Percentiles rank a stretch among this genome's conserved stretches.
Evolutionary conservation across 768 basidiomycete genomes (phyloP).

Genomic region (Psilocybe sp.): DNA sequence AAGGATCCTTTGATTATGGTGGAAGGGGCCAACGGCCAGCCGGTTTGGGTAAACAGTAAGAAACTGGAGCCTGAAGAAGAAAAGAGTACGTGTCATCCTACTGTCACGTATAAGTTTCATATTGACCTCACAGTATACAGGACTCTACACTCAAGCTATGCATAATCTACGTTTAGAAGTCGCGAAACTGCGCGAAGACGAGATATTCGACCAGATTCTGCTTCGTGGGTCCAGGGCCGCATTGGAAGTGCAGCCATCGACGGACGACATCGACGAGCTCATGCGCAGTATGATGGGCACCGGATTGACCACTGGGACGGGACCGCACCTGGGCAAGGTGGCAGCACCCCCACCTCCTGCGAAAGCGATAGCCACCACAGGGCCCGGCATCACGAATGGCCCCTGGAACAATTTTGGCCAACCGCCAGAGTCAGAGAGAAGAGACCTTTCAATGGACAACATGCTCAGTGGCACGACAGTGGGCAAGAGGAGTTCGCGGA

Average conservation of each 20-base stretch:
- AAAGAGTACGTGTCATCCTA: constrained; percentile 27
- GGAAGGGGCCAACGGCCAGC: constrained; percentile 11
- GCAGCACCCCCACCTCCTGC: not conserved
- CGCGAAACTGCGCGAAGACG: constrained; percentile 42
- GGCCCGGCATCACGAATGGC: constrained; percentile 25
- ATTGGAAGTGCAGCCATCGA: constrained; percentile 38
- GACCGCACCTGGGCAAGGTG: constrained; percentile 15
- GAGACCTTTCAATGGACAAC: constrained; percentile 5
- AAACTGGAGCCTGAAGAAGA: constrained; percentile 28
- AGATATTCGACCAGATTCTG: constrained; percentile 45
- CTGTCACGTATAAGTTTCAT: constrained; percentile 12
- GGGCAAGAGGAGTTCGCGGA: constrained; percentile 22
- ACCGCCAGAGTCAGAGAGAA: constrained; percentile 12
- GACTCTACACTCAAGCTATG: constrained; percentile 34
- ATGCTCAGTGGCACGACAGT: constrained; percentile 19
- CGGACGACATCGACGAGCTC: constrained; percentile 46
- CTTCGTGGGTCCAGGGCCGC: constrained; percentile 45
- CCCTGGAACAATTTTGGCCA: constrained; percentile 34
- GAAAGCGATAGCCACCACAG: constrained; percentile 7
- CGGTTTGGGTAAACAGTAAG: constrained; percentile 12
- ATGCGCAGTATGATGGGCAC: constrained; percentile 53
- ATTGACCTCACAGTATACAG: constrained; percentile 1
- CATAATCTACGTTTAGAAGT: constrained; percentile 33
- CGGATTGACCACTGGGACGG: constrained; percentile 14
- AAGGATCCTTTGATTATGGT: constrained; percentile 35